Base-by-base conservation (phyloP, 805 yeast species). In the Sungouiella blattae region DNA sequence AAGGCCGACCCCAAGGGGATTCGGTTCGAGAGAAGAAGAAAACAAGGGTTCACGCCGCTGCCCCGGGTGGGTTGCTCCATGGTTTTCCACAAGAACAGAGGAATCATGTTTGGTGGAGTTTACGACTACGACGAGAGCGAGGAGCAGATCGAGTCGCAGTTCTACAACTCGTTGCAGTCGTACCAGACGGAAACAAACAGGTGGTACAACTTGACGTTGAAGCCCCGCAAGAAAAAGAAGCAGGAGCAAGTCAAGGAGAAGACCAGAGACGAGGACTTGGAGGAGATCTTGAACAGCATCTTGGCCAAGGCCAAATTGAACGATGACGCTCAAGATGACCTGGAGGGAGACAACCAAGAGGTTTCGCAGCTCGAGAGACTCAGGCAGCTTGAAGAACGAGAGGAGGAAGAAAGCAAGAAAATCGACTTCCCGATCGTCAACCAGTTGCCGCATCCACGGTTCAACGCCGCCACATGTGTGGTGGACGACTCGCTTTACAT, bases 61-160 rank as follows among this genome's bases (percentile, higher is more conserved):
- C 85, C 97, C 11, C 75, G 98, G 50, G 96, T 87, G n/a, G 98
- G 98, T 0, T 84, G 95, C 53, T 81, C 94, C 4, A 77, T 91
- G 81, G 88, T 80, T 7, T 72, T 72, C 46, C 98, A 91, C 60
- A 84, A 86, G 50, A 94, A 94, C 39, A 78, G 97, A 65, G 97
- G 97, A 39, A 73, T 91, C 7, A 52, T 89, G 53, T 93, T 91
- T 64, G 98, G 98, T 25, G 98, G 98, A 50, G 98, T 93, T 11
- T 89, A 77, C 52, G 98, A 91, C 59, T 85, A 75, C 42, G 96
- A 89, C 49, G 98, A 91, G 60, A 91, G 96, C 11, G 98, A 91
- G 58, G 98, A 93, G 60, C 77, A 84, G 35, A 64, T 91, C 41
- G 91, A 84, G 30, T 87, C 96, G 1, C 78, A 76, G 31, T 91